Percentiles rank a stretch among this genome's conserved stretches.
Evolutionary conservation across 2,329 filamentous ascomycete genomes (phyloP).

Genomic region (Aspergillus persii): DNA sequence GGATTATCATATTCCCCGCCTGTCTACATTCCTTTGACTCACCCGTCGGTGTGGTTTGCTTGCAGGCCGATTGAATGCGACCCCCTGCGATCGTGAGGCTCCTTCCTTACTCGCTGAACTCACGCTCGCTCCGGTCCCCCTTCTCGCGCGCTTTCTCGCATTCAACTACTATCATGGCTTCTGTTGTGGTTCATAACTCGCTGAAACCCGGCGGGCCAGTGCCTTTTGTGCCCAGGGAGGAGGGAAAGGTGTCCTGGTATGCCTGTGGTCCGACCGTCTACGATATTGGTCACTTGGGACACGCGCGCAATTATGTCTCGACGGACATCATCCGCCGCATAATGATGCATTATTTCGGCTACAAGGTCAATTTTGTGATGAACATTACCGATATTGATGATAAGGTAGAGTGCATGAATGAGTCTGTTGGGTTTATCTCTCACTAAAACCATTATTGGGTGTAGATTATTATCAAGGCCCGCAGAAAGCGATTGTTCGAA

Average conservation of each 20-base stretch:
- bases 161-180: neutral
- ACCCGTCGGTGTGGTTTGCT: too few species aligned
- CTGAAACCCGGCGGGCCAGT: neutral
- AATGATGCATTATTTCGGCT: slow-evolving; percentile 77
- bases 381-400: slow-evolving; percentile 86
- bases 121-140: neutral
- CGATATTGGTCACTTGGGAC: slow-evolving; percentile 77
- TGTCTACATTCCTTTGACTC: too few species aligned
- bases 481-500: slow-evolving; percentile 74
- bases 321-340: slow-evolving; percentile 86
- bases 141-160: neutral
- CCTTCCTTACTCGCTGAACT: neutral
- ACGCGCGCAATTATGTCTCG: slow-evolving; percentile 86
- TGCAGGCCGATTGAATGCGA: neutral
- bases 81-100: neutral
- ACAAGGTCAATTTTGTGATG: slow-evolving; percentile 83
- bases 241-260: slow-evolving; percentile 73
- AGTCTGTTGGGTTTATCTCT: slow-evolving; percentile 5
- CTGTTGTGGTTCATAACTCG: neutral
- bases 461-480: slow-evolving; percentile 63
- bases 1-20: too few species aligned
- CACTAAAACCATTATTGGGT: neutral
- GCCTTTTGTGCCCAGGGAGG: slow-evolving; percentile 68
- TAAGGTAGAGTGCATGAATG: slow-evolving; percentile 50
- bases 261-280: slow-evolving; percentile 86